Base-by-base conservation (phyloP, 2,329 filamentous ascomycete species). In the Pseudophaeomoniella oleicola region DNA sequence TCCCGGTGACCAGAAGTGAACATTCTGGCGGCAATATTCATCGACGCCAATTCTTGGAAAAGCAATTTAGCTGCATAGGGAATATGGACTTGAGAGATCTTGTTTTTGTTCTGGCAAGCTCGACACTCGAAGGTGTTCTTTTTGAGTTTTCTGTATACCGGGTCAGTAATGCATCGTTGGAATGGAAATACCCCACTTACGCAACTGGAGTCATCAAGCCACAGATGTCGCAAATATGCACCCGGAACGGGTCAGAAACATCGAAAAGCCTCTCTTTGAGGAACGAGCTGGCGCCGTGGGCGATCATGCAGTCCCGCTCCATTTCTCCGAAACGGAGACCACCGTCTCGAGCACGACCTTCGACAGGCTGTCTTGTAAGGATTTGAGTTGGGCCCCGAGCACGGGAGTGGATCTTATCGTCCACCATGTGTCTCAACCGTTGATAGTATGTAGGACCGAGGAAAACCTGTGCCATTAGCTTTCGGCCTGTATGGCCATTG, bases 301-400 rank as follows among this genome's bases (percentile, higher is more conserved):
- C 86, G 67, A 98, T 98, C 90, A 98, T 98, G 59, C 90, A 98
- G 75, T 98, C 92, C 66, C 92, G 88, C 64, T 98, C 92, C 90
- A 98, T 98, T 70, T 98, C 90, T 78, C 90, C 90, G 75, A 98
- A 98, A 56, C 92, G 88, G 32, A 98, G 72, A 68, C 90, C 90
- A 72, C 90, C 90, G 57, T 98, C 92, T 62, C 92, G 72, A 3
- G 90, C 90, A 75, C 92, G 83, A 81, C 90, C 90, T 64, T 98
- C 90, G 11, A 98, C 90, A 13, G 90, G 90, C 60, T 98, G 90
- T 39, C 92, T 73, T 2, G 90, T 98, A 64, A 98, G 75, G 53
- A 98, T 98, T 63, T 98, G 90, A 15, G 94, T 83, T 1, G 90
- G 90, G 22, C 92, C 90, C 56, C 90, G 81, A 11, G 92, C 90